Evolutionary conservation across 2,329 filamentous ascomycete species (phyloP), one percentile per base, ranked within the genome.

Genomic region (Colletotrichum sp.): DNA sequence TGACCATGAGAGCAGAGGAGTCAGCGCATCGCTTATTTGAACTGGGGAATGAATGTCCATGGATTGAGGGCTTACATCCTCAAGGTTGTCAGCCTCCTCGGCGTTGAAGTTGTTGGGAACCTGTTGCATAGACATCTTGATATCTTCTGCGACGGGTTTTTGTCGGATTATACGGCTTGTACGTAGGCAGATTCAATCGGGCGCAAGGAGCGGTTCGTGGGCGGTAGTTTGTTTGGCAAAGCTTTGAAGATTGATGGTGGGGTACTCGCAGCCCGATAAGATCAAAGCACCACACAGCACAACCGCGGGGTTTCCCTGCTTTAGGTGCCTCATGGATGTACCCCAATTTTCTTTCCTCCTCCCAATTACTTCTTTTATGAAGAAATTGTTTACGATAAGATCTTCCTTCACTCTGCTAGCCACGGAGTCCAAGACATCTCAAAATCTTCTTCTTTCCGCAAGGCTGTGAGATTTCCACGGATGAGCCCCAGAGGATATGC

Each of bases 91-190:
- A 68, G 89, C 88, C 63, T 90, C 84, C 81, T 93, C 83, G 84
- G 92, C 83, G 84, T 93, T 84, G 85, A 94, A 91, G 87, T 90
- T 81, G 85, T 89, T 86, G 82, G 92, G 88, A 68, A 87, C 80
- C n/a, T 52, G 65, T 15, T 52, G 71, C 24, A 69, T 55, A 21
- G 72, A 66, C 72, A 75, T 75, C 21, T 48, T 72, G 60, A 48
- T 48, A 48, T 48, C 10, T 48, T 48, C 21, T 6, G 43, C 43
- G 15, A 8, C 12, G 57, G 9, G 18, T 43, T 18, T 36, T 6
- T 15, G 38, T 30, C 6, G 10, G 9, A 12, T 38, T 9, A 15
- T n/a, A 10, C 10, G 5, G 43, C 13, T 7, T 21, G 43, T 48
- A 34, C 15, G 26, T 6, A 16, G 6, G 61, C 6, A 30, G 8